These are phyloP conservation scores for Trichopus zeylanicus DNA, from an alignment of 116 monocot genomes.

Conservation along the genomic window DNA sequence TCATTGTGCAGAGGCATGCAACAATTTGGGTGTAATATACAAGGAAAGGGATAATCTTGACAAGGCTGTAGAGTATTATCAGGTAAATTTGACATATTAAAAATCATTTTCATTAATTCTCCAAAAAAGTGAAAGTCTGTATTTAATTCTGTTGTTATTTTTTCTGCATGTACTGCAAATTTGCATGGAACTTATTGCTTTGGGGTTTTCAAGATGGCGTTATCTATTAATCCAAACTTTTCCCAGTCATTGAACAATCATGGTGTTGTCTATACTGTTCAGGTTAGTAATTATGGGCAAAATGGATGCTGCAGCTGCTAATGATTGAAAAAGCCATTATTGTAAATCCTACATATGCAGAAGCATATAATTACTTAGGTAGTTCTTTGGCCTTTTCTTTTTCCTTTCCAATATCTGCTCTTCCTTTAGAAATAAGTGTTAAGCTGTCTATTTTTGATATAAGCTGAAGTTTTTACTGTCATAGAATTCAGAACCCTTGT, in stretches of 20 bases:
- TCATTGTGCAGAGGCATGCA: conserved; percentile 96
- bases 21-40: conserved; percentile 98
- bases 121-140: no score
- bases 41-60: conserved; percentile 98
- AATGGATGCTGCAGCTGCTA: conserved; percentile 90
- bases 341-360: conserved; percentile 91
- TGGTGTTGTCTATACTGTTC: conserved; percentile 98
- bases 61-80: conserved; percentile 99
- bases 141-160: no score
- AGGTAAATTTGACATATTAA: conserved; percentile 26
- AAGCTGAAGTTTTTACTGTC: no score
- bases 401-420: neutral
- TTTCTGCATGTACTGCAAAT: neutral
- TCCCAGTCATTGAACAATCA: conserved; percentile 97
- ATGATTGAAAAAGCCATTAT: conserved; percentile 98
- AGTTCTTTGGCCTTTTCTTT: neutral
- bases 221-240: conserved; percentile 88
- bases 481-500: no score
- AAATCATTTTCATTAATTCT: no score
- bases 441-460: no score
- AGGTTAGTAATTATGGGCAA: conserved; percentile 81
- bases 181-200: neutral
- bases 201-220: conserved; percentile 59
- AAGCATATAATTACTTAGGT: conserved; percentile 98
- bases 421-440: neutral